Base-by-base conservation (phyloP, 2,329 filamentous ascomycete genomes). In the Malbranchea zuffiana region DNA sequence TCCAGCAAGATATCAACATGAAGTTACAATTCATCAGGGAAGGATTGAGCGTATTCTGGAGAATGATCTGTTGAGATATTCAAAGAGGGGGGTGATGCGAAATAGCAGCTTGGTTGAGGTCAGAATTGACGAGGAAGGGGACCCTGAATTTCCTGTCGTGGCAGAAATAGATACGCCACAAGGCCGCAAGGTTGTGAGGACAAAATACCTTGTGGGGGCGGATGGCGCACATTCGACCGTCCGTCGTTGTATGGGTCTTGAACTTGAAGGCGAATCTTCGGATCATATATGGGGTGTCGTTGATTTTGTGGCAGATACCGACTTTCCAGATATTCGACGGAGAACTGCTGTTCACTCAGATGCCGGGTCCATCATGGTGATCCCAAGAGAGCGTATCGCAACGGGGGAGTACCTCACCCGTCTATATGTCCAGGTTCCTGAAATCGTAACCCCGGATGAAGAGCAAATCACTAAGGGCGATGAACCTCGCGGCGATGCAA, bases 321-420 rank as follows among this genome's bases (percentile, higher is more conserved):
- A 83, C 49, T 85, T 85, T 46, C 80, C 81, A 0, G 81, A 88
- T 52, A 82, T 86, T 49, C 79, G 82, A 67, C 79, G 80, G 69
- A 80, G 82, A 65, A 82, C 77, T 49, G 82, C 78, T 1, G 82
- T 86, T 41, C 81, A 85, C 54, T 84, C 80, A 3, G 68, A 74
- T 30, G 67, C 78, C 40, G 81, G 82, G 1, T 84, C 80, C 12
- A 78, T 87, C 51, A 82, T 87, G 74, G 77, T 86, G 3, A 86
- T 88, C 40, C 82, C 82, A 1, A 69, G 80, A 16, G 80, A 83
- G 54, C 67, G 66, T 1, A 69, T 72, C 37, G 60, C 60, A 17
- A 60, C 73, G 38, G 73, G 76, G 42, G 72, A 82, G 59, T 78
- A 82, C 33, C 69, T 80, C 13, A 69, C 82, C 12, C 79, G 82